Conservation (phyloP, 441 rosid genomes). For the Viola pubescens region DNA sequence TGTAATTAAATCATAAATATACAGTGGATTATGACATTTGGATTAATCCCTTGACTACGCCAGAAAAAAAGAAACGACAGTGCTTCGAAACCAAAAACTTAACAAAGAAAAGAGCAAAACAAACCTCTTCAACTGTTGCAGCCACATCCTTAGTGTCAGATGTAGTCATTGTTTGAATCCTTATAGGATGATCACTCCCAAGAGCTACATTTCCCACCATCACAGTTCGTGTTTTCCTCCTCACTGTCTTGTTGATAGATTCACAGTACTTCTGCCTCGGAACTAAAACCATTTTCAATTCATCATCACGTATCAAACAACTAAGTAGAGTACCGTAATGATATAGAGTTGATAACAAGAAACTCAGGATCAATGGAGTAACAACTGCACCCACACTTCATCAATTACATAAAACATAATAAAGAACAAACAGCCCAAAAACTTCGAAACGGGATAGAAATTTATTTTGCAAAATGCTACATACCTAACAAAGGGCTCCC, state of each 20-base stretch:
- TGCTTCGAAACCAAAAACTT: background rate
- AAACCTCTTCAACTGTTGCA: constrained; percentile 88
- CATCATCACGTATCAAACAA: constrained; percentile 11
- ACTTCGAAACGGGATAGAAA: background rate
- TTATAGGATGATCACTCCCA: constrained; percentile 90
- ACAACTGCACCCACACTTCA: background rate
- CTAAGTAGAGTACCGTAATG: background rate
- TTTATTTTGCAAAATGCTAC: background rate
- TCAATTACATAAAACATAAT: background rate
- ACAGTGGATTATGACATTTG: background rate
- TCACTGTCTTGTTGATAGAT: constrained; percentile 70
- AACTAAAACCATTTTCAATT: constrained; percentile 37
- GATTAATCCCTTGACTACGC: constrained; percentile 1
- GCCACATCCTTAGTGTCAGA: constrained; percentile 79
- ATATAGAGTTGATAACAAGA: background rate
- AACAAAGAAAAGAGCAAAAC: constrained; percentile 8
- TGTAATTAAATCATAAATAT: background rate
- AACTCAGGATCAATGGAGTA: background rate
- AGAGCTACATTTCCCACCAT: constrained; percentile 90
- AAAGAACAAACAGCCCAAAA: background rate
- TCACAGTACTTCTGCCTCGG: constrained; percentile 93
- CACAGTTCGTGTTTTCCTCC: constrained; percentile 88
- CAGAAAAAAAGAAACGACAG: background rate
- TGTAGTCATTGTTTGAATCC: constrained; percentile 96
- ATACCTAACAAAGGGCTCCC: constrained; percentile 79